phyloP scores from a whole-genome alignment of 2,329 filamentous ascomycete genomes.

The Arthroderma sp. region DNA sequence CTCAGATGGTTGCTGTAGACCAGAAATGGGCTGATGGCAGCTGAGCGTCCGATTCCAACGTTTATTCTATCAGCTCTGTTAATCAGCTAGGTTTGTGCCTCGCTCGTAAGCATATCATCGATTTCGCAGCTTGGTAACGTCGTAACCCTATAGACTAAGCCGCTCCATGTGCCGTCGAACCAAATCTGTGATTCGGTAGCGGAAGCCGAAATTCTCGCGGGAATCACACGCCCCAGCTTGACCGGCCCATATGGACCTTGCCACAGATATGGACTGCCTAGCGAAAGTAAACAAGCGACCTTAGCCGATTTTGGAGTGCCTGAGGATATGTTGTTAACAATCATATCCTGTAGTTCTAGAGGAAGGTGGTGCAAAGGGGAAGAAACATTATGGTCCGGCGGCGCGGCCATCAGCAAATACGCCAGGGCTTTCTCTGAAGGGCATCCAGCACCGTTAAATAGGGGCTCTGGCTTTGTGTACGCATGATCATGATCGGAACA shows the following conservation, averaged over 20 bases:
- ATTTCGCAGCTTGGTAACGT: not conserved
- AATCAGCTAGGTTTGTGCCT: too few relatives aligned
- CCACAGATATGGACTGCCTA: conserved; percentile 14
- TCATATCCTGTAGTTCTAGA: conserved; percentile 14
- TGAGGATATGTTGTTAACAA: conserved; percentile 13
- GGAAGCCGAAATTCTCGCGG: conserved; percentile 7
- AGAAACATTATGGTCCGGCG: conserved; percentile 2
- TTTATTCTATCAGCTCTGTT: too few relatives aligned
- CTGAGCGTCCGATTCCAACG: too few relatives aligned
- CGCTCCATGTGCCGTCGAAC: conserved; percentile 12
- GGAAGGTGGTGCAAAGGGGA: conserved; percentile 12
- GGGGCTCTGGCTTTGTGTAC: conserved; percentile 10
- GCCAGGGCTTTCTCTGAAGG: conserved; percentile 11
- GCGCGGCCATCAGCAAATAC: conserved; percentile 11
- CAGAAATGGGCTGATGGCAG: too few relatives aligned
- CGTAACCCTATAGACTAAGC: conserved; percentile 10
- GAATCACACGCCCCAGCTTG: conserved; percentile 11
- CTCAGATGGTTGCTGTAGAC: too few relatives aligned
- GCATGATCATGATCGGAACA: conserved; percentile 5
- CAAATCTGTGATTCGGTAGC: conserved; percentile 14
- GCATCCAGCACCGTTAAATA: conserved; percentile 11
- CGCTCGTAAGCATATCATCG: too few relatives aligned
- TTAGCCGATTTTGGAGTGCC: conserved; percentile 13
- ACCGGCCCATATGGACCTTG: conserved; percentile 9
- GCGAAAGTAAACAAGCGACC: conserved; percentile 12